These are phyloP conservation scores for Halophytophthora batemanensis DNA, from an alignment of 352 stramenopile species.

Conservation along the genomic window DNA sequence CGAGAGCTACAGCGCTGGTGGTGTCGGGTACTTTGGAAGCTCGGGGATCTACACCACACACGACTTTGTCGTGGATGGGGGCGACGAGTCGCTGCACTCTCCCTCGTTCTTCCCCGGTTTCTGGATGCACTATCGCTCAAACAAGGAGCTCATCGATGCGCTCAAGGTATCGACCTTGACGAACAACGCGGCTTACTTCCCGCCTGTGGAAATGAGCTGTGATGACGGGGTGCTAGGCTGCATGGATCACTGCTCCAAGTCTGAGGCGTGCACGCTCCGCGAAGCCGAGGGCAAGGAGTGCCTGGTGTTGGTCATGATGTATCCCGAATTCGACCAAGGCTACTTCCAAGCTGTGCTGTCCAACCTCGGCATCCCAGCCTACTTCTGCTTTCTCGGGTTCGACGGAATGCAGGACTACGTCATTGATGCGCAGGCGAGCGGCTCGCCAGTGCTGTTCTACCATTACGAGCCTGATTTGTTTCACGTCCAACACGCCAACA, in stretches of 20 bases:
- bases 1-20: constrained; percentile 36
- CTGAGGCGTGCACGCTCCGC: constrained; percentile 37
- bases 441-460: constrained; percentile 43
- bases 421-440: constrained; percentile 19
- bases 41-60: constrained; percentile 47
- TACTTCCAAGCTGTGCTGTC: constrained; percentile 44
- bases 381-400: constrained; percentile 66
- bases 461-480: constrained; percentile 54
- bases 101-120: constrained; percentile 35
- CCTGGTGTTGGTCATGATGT: constrained; percentile 49
- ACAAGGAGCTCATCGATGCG: constrained; percentile 32
- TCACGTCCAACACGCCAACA: constrained; percentile 26
- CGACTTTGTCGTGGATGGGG: constrained; percentile 25
- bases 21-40: constrained; percentile 36
- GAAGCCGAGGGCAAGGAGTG: constrained; percentile 32
- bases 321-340: constrained; percentile 33
- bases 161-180: constrained; percentile 23
- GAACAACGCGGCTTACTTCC: constrained; percentile 30
- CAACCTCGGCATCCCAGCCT: constrained; percentile 51
- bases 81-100: constrained; percentile 5
- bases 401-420: constrained; percentile 31
- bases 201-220: constrained; percentile 23
- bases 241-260: constrained; percentile 37
- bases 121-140: constrained; percentile 47
- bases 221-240: constrained; percentile 38